These are phyloP conservation scores for Calamus simplicifolius DNA, from an alignment of 176 grass and related monocot genomes.

Conservation along the genomic window DNA sequence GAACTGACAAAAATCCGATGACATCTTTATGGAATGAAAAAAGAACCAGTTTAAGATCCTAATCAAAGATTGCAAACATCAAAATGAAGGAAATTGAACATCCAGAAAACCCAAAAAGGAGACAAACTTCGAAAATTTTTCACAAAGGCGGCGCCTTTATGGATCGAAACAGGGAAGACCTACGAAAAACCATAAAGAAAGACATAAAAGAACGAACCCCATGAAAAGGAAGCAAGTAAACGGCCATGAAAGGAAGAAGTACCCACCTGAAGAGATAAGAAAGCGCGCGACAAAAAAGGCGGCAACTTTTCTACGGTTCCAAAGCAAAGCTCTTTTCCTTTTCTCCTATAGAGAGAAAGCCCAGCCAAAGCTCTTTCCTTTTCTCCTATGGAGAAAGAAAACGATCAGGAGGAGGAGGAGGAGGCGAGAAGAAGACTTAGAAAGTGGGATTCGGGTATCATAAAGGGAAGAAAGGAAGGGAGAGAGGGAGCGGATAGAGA, in stretches of 20 bases:
- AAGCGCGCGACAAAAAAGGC: background rate
- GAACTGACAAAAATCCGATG: too few species aligned
- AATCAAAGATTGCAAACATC: too few species aligned
- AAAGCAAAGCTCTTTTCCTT: background rate
- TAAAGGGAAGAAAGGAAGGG: conserved; percentile 18
- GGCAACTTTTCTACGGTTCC: background rate
- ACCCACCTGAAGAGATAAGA: background rate
- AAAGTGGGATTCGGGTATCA: conserved; percentile 46
- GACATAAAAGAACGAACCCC: too few species aligned
- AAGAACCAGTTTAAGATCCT: too few species aligned
- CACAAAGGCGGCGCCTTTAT: too few species aligned
- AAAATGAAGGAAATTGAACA: too few species aligned
- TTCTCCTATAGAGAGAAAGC: background rate
- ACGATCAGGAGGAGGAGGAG: conserved; percentile 2
- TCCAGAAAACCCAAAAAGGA: too few species aligned
- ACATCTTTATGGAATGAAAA: too few species aligned
- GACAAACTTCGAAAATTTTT: too few species aligned
- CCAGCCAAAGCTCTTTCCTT: background rate
- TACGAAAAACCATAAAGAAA: background rate
- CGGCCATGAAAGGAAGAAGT: background rate
- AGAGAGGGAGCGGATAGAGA: conserved; percentile 17
- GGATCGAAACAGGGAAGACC: background rate
- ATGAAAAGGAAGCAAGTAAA: too few species aligned
- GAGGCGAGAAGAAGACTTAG: conserved; percentile 32
- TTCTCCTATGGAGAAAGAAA: background rate